Evolutionary conservation across 2,329 filamentous ascomycete genomes (phyloP).

Genomic region (Monosporascus sp.): DNA sequence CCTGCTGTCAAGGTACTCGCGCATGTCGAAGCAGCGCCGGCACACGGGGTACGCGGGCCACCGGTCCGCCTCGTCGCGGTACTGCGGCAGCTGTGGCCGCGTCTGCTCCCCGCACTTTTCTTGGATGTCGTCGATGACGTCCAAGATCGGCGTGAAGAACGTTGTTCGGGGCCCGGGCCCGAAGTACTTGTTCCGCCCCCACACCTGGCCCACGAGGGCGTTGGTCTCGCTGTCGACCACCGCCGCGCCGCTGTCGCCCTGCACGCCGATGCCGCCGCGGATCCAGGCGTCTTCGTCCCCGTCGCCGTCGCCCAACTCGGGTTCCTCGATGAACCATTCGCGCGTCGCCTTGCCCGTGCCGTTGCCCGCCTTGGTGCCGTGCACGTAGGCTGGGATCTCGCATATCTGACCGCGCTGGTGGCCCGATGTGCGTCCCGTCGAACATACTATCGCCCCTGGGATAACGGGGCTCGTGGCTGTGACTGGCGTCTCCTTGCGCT

Average conservation of each 20-base stretch:
- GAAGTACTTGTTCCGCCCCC: constrained; percentile 39
- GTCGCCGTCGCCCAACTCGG: constrained; percentile 25
- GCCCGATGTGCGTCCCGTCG: constrained; percentile 39
- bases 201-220: constrained; percentile 36
- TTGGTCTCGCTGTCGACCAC: constrained; percentile 36
- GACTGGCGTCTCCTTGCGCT: constrained; percentile 29
- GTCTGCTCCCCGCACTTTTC: constrained; percentile 36
- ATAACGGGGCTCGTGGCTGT: constrained; percentile 24
- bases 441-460: constrained; percentile 32
- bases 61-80: constrained; percentile 34
- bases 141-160: constrained; percentile 39
- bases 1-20: constrained; percentile 35
- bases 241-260: constrained; percentile 39
- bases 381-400: constrained; percentile 38
- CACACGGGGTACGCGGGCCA: constrained; percentile 36
- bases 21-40: constrained; percentile 35
- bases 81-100: constrained; percentile 35
- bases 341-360: constrained; percentile 37
- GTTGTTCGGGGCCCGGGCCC: constrained; percentile 35
- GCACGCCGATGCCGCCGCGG: constrained; percentile 38
- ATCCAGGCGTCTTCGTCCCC: constrained; percentile 38
- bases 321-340: constrained; percentile 42
- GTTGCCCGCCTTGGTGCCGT: constrained; percentile 27
- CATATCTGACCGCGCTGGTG: constrained; percentile 37
- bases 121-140: constrained; percentile 41